A percentile compares a stretch with the other conserved stretches of the same genome.
These are phyloP conservation scores for Trichocomaceae sp. DNA, from an alignment of 2,329 filamentous ascomycete genomes.

Conservation along the genomic window DNA sequence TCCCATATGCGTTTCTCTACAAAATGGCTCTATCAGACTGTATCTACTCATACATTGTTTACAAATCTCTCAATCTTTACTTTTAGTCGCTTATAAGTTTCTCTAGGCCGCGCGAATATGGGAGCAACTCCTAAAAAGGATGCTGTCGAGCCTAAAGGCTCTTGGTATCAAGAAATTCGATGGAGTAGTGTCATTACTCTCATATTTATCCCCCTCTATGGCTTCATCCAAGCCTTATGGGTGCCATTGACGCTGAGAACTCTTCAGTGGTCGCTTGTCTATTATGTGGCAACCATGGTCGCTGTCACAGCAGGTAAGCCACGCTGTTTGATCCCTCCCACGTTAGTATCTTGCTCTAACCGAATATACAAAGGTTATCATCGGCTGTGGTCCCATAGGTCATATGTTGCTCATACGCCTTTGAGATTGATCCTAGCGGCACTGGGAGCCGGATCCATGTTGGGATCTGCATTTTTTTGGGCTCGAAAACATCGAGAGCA, in stretches of 20 bases:
- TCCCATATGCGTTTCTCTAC: background rate
- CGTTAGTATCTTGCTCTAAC: slow-evolving; percentile 45
- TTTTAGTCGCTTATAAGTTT: background rate
- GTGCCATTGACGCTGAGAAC: slow-evolving; percentile 68
- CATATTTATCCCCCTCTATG: slow-evolving; percentile 66
- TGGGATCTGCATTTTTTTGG: slow-evolving; percentile 87
- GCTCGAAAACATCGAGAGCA: slow-evolving; percentile 78
- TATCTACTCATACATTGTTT: background rate
- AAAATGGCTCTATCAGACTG: background rate
- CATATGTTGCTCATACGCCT: slow-evolving; percentile 69
- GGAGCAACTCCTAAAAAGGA: background rate
- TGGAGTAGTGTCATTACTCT: slow-evolving; percentile 29
- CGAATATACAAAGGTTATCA: slow-evolving; percentile 55
- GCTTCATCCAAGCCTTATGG: slow-evolving; percentile 69
- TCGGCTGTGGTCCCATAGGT: slow-evolving; percentile 78
- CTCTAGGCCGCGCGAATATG: background rate
- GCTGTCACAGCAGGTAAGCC: background rate
- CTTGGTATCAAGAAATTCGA: background rate
- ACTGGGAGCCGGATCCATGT: slow-evolving; percentile 72
- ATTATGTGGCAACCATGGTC: slow-evolving; percentile 47
- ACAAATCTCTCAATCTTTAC: background rate
- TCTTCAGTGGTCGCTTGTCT: slow-evolving; percentile 63
- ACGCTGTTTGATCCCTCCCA: slow-evolving; percentile 47
- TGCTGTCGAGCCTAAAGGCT: background rate
- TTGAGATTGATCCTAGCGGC: slow-evolving; percentile 77